These are phyloP conservation scores for Aspergillus sp. DNA, from an alignment of 2,329 filamentous ascomycete species.

Conservation along the genomic window DNA sequence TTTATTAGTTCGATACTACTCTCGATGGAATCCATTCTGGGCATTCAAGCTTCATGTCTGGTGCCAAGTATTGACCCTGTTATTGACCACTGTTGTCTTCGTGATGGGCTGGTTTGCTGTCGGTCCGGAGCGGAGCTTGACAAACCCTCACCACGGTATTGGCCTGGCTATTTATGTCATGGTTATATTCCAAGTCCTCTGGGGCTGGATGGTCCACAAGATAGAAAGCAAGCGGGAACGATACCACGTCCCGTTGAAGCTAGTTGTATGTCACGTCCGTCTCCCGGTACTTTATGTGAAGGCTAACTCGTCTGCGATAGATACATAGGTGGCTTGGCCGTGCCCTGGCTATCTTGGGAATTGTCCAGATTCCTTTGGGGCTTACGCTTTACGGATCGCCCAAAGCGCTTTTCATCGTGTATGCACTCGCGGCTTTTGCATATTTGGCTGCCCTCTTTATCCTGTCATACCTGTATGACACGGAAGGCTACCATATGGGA, in stretches of 20 bases:
- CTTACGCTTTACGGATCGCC: slow-evolving; percentile 89
- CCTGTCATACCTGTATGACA: slow-evolving; percentile 59
- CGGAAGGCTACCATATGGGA: slow-evolving; percentile 38
- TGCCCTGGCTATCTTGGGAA: slow-evolving; percentile 66
- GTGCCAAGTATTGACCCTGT: slow-evolving; percentile 52
- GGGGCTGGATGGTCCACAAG: slow-evolving; percentile 49
- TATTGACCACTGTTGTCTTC: slow-evolving; percentile 53
- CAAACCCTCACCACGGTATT: slow-evolving; percentile 59
- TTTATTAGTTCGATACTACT: slow-evolving; percentile 52
- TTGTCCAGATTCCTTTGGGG: slow-evolving; percentile 79
- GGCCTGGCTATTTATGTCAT: slow-evolving; percentile 55
- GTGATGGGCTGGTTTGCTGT: slow-evolving; percentile 56
- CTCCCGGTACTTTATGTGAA: background rate
- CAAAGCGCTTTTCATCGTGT: slow-evolving; percentile 74
- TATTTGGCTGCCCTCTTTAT: slow-evolving; percentile 70
- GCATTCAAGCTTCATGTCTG: slow-evolving; percentile 54
- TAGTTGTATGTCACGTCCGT: slow-evolving; percentile 40
- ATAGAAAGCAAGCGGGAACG: slow-evolving; percentile 44
- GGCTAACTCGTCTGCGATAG: slow-evolving; percentile 42
- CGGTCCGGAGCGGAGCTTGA: slow-evolving; percentile 49
- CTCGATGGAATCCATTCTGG: slow-evolving; percentile 43
- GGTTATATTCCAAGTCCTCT: slow-evolving; percentile 49
- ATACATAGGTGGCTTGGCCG: slow-evolving; percentile 85
- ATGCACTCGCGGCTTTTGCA: slow-evolving; percentile 64
- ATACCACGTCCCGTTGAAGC: slow-evolving; percentile 47